Evolutionary conservation across 1,139 yeast genomes (phyloP).

Genomic region (Yamadazyma conglobata): DNA sequence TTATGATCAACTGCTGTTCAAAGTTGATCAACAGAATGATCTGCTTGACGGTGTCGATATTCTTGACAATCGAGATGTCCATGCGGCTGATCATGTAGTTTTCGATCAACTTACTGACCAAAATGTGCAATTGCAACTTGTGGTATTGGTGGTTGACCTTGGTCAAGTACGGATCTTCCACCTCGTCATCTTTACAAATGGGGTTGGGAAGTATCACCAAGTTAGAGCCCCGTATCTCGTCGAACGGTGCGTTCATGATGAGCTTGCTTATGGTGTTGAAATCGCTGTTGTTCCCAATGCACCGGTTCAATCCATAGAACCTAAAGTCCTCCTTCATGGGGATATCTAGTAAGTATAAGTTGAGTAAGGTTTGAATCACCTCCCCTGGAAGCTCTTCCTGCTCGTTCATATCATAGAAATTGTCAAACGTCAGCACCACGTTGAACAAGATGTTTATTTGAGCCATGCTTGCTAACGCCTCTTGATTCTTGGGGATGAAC

Average conservation of each 20-base stretch:
- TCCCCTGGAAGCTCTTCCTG: constrained; percentile 3
- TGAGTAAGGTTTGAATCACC: constrained; percentile 36
- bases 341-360: constrained; percentile 37
- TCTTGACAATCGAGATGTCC: constrained; percentile 28
- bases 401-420: constrained; percentile 8
- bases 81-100: constrained; percentile 32
- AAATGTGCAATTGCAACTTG: constrained; percentile 33
- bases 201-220: constrained; percentile 8
- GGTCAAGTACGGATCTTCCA: constrained; percentile 14
- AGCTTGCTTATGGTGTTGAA: constrained; percentile 29
- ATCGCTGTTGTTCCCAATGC: constrained; percentile 50
- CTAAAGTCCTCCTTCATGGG: constrained; percentile 39
- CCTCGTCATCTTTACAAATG: constrained; percentile 3
- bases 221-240: not conserved
- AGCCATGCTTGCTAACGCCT: constrained; percentile 32
- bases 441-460: constrained; percentile 39
- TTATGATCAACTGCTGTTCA: constrained; percentile 48
- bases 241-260: constrained; percentile 24
- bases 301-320: constrained; percentile 52
- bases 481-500: constrained; percentile 39
- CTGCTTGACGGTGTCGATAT: constrained; percentile 39
- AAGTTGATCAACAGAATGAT: constrained; percentile 46
- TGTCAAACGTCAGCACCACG: constrained; percentile 37
- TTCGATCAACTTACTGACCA: constrained; percentile 46
- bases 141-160: constrained; percentile 43